Base-by-base conservation (phyloP, 108 stramenopile species). In the Fragilaria radians region DNA sequence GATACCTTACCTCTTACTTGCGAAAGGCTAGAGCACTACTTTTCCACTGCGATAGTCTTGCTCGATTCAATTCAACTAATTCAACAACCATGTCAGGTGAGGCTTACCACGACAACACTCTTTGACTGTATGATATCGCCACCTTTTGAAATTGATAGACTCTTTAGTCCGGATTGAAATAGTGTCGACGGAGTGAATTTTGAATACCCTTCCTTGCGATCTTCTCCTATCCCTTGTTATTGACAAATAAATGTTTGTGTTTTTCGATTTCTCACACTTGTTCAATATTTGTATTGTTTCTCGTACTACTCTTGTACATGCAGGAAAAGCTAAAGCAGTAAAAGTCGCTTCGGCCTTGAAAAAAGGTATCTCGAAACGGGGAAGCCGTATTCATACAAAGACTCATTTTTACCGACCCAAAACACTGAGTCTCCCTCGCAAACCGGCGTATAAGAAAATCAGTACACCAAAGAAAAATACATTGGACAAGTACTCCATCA, bases 361-460 rank as follows among this genome's bases (percentile, higher is more conserved):
- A 61, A 93, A 95, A 83, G 89, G 92, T 64, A 78, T 76, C 48
- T 89, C 88, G 73, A 96, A 95, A 77, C 93, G 93, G 88, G 94
- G 91, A 63, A 94, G 96, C 17, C 88, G 95, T 67, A 94, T 98
- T 67, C 97, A 95, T 85, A 97, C 94, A 63, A 97, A 91, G 77
- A 92, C 94, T 65, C 96, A 98, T 85, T 99, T 99, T 85, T 97
- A 96, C 96, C 78, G 81, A 66, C 95, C 97, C 54, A 87, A 93
- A 79, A 98, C 99, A 68, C 77, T 96, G 31, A 73, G 72, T 59
- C 81, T 82, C 28, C 65, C 62, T 31, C 80, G 92, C 56, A 92
- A 86, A 70, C 97, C 97, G 47, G 96, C 94, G 77, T 97, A 95
- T 73, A 72, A 77, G 19, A 51, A 32, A 27, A 87, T 79, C 72